phyloP scores from a whole-genome alignment of 1,139 yeast species.

The Diutina ranongensis region DNA sequence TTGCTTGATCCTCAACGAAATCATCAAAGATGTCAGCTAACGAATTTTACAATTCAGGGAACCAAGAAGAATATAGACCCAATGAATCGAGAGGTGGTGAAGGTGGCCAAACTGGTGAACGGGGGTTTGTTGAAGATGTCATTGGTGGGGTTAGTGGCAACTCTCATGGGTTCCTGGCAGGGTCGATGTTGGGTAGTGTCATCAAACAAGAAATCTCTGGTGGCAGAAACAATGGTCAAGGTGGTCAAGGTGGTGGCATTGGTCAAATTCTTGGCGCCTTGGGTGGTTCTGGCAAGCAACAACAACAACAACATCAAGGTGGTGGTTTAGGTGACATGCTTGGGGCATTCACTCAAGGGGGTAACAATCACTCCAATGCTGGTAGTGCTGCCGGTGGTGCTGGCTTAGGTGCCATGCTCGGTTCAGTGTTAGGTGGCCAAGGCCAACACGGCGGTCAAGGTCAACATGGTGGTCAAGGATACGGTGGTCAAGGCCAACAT shows the following conservation, averaged over 20 bases:
- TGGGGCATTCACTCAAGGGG: neutral
- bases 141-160: constrained; percentile 4
- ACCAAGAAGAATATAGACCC: constrained; percentile 1
- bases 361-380: neutral
- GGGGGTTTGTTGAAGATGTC: constrained; percentile 3
- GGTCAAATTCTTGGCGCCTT: neutral
- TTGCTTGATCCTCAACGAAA: neutral
- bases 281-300: neutral
- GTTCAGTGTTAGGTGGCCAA: constrained; percentile 1
- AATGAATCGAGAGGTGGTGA: neutral
- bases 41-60: constrained; percentile 3
- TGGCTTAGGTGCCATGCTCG: neutral
- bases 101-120: neutral
- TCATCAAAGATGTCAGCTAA: neutral
- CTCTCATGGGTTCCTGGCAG: neutral
- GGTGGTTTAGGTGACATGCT: neutral
- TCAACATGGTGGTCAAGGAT: constrained; percentile 1
- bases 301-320: neutral
- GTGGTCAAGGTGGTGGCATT: neutral
- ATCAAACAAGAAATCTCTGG: neutral
- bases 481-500: neutral
- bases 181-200: neutral
- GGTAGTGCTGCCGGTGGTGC: neutral
- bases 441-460: neutral
- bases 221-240: neutral